Percentiles rank a stretch among this genome's conserved stretches.
These are phyloP conservation scores for Talaromyces thailandensis DNA, from an alignment of 495 filamentous ascomycete genomes.

Conservation along the genomic window DNA sequence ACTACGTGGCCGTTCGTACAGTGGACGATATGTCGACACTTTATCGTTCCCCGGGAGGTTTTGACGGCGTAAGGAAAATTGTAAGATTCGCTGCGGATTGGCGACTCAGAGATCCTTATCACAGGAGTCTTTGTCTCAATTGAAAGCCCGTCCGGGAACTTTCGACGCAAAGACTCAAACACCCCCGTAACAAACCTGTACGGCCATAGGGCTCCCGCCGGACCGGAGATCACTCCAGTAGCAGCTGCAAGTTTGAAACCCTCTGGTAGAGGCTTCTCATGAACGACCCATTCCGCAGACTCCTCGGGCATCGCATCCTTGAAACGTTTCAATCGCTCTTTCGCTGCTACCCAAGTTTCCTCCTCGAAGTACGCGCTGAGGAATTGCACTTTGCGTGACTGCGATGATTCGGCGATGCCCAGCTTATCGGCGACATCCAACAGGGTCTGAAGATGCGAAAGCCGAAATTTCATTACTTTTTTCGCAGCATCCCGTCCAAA, in stretches of 20 bases:
- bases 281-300: not conserved
- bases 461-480: slow-evolving; percentile 18
- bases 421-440: not conserved
- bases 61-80: slow-evolving; percentile 26
- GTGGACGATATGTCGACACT: slow-evolving; percentile 53
- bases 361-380: not conserved
- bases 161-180: slow-evolving; percentile 44
- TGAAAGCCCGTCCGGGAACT: slow-evolving; percentile 35
- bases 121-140: slow-evolving; percentile 68
- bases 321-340: not conserved
- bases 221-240: slow-evolving; percentile 30
- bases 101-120: slow-evolving; percentile 13
- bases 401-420: not conserved
- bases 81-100: not conserved
- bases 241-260: slow-evolving; percentile 31
- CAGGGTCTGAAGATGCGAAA: slow-evolving; percentile 13
- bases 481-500: slow-evolving; percentile 19
- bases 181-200: slow-evolving; percentile 68
- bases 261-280: not conserved
- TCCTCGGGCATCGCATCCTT: not conserved
- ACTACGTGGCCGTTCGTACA: slow-evolving; percentile 75
- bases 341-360: not conserved
- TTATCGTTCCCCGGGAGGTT: slow-evolving; percentile 55
- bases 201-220: slow-evolving; percentile 57
- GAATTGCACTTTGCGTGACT: not conserved